Evolutionary conservation across 2,329 filamentous ascomycete genomes (phyloP).

Genomic region (Monosporascus ibericus): DNA sequence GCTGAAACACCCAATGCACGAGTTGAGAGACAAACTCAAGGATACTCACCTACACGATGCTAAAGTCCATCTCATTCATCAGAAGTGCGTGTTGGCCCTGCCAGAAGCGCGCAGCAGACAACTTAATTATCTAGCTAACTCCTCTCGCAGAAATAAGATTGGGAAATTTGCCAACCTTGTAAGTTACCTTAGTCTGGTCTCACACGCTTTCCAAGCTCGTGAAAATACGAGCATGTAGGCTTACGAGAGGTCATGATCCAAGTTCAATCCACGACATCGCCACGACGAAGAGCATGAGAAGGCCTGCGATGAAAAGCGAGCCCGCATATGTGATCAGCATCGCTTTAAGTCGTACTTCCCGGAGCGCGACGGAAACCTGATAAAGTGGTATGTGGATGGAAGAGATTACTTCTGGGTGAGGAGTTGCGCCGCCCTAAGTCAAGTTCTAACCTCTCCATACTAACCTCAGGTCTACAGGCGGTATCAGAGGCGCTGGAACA

Average conservation of each 20-base stretch:
- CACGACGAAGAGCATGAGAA: conserved; percentile 93
- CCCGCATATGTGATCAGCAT: conserved; percentile 63
- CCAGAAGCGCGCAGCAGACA: not conserved
- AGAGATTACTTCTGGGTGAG: conserved; percentile 83
- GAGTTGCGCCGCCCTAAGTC: not conserved
- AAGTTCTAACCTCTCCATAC: not conserved
- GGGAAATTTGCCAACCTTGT: conserved; percentile 59
- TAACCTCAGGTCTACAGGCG: conserved; percentile 36
- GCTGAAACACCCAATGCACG: conserved; percentile 42
- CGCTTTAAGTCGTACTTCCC: conserved; percentile 90
- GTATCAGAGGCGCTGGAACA: conserved; percentile 85
- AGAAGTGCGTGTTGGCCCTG: conserved; percentile 40
- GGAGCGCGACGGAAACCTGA: conserved; percentile 72
- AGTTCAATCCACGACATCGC: conserved; percentile 82
- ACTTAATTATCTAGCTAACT: not conserved
- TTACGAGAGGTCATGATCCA: conserved; percentile 4
- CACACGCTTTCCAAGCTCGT: not conserved
- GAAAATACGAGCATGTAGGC: not conserved
- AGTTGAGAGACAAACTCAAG: conserved; percentile 47
- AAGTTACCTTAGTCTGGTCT: conserved; percentile 16
- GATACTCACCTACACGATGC: conserved; percentile 49
- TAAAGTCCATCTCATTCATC: conserved; percentile 51
- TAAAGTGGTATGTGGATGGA: conserved; percentile 98
- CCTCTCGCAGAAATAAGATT: conserved; percentile 42
- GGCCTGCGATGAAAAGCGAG: conserved; percentile 73